Conservation (phyloP, 163 green algal genomes). For the Prototheca stagnorum region DNA sequence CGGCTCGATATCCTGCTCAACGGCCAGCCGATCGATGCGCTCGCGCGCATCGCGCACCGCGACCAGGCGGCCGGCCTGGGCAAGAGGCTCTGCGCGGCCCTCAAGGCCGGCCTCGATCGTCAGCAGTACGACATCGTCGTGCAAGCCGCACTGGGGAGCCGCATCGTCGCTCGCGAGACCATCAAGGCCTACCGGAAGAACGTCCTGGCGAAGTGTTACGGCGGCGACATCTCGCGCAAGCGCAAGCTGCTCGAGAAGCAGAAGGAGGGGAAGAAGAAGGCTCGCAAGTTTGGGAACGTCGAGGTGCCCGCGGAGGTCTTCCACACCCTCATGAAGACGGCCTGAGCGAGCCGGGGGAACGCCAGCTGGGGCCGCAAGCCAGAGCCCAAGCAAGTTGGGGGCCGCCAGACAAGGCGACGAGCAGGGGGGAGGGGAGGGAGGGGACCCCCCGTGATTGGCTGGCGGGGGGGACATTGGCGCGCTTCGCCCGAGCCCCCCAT, state of each 20-base stretch:
- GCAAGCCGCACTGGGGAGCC: slow-evolving; percentile 48
- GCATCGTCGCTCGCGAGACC: slow-evolving; percentile 67
- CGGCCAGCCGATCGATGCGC: slow-evolving; percentile 64
- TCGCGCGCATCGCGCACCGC: slow-evolving; percentile 66
- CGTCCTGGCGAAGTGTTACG: slow-evolving; percentile 67
- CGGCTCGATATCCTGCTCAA: slow-evolving; percentile 88
- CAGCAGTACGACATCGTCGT: slow-evolving; percentile 74
- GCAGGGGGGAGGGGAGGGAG: not conserved
- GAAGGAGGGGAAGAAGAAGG: slow-evolving; percentile 79
- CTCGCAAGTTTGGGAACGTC: slow-evolving; percentile 50
- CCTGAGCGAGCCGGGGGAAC: no score
- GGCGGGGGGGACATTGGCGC: not conserved
- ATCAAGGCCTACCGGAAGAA: slow-evolving; percentile 62
- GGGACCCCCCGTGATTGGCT: not conserved
- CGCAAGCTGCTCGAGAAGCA: slow-evolving; percentile 86
- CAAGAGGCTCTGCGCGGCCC: slow-evolving; percentile 30
- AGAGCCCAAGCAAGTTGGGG: slow-evolving; percentile 87
- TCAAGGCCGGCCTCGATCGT: slow-evolving; percentile 54
- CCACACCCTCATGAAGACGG: slow-evolving; percentile 46
- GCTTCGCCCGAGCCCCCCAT: not conserved
- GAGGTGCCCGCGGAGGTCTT: slow-evolving; percentile 59
- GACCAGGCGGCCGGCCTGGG: slow-evolving; percentile 29
- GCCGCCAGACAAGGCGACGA: slow-evolving; percentile 73
- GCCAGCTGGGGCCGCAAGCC: slow-evolving; percentile 77
- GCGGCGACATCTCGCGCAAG: slow-evolving; percentile 63